Percentiles rank a stretch among this genome's conserved stretches.
Conservation (phyloP, 2,329 filamentous ascomycete species). For the Sclerotinia sclerotiorum region DNA sequence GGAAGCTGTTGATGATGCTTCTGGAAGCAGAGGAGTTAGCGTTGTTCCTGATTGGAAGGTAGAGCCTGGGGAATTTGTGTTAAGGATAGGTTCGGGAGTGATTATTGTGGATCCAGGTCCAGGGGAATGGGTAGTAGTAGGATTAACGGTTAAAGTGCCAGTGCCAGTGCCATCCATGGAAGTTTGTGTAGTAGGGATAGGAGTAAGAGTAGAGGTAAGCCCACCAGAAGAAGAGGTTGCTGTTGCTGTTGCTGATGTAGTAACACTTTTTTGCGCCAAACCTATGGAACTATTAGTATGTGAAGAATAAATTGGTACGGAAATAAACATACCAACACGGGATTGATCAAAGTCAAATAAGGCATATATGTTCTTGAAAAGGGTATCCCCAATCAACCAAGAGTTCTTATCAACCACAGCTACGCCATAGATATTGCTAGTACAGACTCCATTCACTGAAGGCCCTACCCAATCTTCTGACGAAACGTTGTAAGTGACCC, state of each 20-base stretch:
- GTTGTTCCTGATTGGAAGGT: conserved; percentile 9
- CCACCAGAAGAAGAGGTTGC: conserved; percentile 25
- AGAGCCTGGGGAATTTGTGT: conserved; percentile 8
- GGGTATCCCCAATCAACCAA: conserved; percentile 84
- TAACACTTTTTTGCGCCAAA: conserved; percentile 16
- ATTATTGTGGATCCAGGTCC: background rate
- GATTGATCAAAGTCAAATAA: conserved; percentile 75
- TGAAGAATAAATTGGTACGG: background rate
- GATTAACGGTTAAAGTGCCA: background rate
- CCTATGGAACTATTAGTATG: conserved; percentile 10
- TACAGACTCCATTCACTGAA: conserved; percentile 48
- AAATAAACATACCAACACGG: conserved; percentile 56
- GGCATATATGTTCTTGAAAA: conserved; percentile 85
- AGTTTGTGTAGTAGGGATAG: background rate
- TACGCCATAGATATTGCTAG: conserved; percentile 73
- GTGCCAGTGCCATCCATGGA: conserved; percentile 3
- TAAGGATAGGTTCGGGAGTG: conserved; percentile 11
- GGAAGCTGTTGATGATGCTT: background rate
- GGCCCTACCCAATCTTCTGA: conserved; percentile 68
- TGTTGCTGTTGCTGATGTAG: background rate
- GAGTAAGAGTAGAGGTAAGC: conserved; percentile 17
- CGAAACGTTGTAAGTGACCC: conserved; percentile 64
- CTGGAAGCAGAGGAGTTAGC: background rate
- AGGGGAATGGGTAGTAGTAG: background rate
- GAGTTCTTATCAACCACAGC: conserved; percentile 56